Base-by-base conservation (phyloP, 805 yeast genomes). In the Torulaspora maleeae region DNA sequence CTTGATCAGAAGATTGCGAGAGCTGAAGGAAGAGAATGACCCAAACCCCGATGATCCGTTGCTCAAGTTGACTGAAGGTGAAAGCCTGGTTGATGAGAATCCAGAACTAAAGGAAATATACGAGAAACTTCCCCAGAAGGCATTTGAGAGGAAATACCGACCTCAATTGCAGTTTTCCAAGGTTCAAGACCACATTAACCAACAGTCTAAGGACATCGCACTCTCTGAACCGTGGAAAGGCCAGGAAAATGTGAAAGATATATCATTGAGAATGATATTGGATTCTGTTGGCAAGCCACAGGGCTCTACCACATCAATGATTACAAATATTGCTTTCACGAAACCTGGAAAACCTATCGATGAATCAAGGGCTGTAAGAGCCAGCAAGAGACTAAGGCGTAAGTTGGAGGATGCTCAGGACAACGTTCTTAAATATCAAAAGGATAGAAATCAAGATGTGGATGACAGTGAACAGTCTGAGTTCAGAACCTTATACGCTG, bases 361-460 rank as follows among this genome's bases (percentile, higher is more conserved):
- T 52, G 19, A 44, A 29, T 39, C 46, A 17, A 46, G 45, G 34
- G 53, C 63, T 3, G 53, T 59, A 3, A 50, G 57, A 12, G 52
- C 56, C 11, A 56, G 58, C 27, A 48, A 65, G 6, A 54, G 61
- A 38, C 61, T 36, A 5, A 36, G 41, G 27, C 43, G 71, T 36
- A 69, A 87, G 45, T 55, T 86, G 4, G 67, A 73, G 22, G 66
- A 62, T 32, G 95, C 93, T 0, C 76, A 78, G 45, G 95, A 85
- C 46, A 69, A 70, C 15, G 77, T 83, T 2, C 54, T 84, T 27
- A 90, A 85, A 55, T 87, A 86, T 59, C 69, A 74, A 39, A 56
- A 81, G 20, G 69, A 63, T 16, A 29, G 27, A 22, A 34, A 33
- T 24, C 60, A 58, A 28, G 47, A 56, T 1, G 55, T 55, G 1